These are phyloP conservation scores for Diaporthe amygdali DNA, from an alignment of 2,329 filamentous ascomycete genomes.

Conservation along the genomic window DNA sequence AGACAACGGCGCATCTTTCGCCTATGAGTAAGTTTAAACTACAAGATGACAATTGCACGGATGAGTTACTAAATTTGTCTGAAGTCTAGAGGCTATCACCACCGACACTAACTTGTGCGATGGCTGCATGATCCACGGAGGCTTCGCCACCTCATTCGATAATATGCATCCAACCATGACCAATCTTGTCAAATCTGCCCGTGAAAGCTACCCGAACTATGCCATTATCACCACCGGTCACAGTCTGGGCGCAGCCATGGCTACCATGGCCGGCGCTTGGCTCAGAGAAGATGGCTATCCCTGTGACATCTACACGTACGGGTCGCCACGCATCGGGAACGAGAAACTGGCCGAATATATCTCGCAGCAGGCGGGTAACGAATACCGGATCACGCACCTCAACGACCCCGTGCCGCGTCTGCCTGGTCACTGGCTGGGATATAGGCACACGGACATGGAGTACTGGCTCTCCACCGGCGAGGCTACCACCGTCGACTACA, in stretches of 20 bases:
- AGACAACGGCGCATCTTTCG: conserved; percentile 22
- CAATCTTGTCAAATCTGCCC: conserved; percentile 25
- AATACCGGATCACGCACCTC: conserved; percentile 23
- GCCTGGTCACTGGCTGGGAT: conserved; percentile 18
- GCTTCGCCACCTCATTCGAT: conserved; percentile 30
- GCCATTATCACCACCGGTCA: conserved; percentile 34
- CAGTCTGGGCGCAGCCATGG: conserved; percentile 36
- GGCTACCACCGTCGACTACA: conserved; percentile 6
- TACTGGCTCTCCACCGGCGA: conserved; percentile 20
- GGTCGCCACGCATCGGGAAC: conserved; percentile 37
- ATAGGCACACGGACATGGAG: conserved; percentile 19
- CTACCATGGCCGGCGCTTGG: conserved; percentile 32
- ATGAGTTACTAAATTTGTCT: conserved; percentile 29
- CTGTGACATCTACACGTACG: conserved; percentile 35
- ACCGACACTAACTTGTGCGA: conserved; percentile 33
- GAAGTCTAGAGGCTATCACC: not conserved
- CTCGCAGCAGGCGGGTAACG: conserved; percentile 23
- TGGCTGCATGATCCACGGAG: conserved; percentile 32
- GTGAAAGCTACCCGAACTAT: conserved; percentile 29
- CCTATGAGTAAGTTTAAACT: conserved; percentile 32
- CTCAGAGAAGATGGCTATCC: conserved; percentile 22
- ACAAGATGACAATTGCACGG: conserved; percentile 40
- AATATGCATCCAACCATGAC: conserved; percentile 28
- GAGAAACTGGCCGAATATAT: conserved; percentile 33
- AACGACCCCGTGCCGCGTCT: conserved; percentile 27